phyloP scores from a whole-genome alignment of 257 asterid species.

The Asclepias syriaca region DNA sequence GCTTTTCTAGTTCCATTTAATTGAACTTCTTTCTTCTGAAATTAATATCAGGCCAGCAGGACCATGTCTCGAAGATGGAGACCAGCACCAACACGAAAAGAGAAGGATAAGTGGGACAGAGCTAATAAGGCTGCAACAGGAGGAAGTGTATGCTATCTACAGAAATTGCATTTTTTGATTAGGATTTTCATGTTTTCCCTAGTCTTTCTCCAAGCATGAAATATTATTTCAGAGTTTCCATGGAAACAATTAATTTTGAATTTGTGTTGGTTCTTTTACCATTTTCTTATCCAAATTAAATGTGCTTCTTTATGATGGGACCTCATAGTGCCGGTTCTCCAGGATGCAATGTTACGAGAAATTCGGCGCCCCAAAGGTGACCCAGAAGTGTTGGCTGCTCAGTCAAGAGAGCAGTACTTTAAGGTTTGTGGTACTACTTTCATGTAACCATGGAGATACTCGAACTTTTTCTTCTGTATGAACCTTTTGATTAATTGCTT shows the following conservation, averaged over 20 bases:
- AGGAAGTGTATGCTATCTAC: constrained; percentile 63
- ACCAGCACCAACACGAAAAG: constrained; percentile 92
- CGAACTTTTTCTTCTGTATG: constrained; percentile 2
- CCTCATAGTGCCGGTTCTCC: constrained; percentile 5
- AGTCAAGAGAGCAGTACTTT: constrained; percentile 72
- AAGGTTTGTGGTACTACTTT: constrained; percentile 39
- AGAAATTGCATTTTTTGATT: neutral
- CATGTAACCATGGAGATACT: neutral
- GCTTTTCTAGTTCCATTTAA: constrained; percentile 5
- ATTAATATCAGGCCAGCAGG: constrained; percentile 36
- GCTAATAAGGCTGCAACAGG: constrained; percentile 90
- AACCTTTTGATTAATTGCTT: constrained; percentile 4
- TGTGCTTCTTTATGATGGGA: neutral
- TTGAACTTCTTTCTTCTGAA: neutral
- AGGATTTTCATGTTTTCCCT: constrained; percentile 1
- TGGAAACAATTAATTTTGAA: constrained; percentile 9
- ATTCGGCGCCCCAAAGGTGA: constrained; percentile 61
- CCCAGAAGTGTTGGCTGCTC: constrained; percentile 78
- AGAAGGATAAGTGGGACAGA: constrained; percentile 90
- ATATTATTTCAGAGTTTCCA: constrained; percentile 1
- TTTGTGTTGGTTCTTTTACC: neutral
- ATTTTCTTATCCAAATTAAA: neutral
- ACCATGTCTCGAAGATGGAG: constrained; percentile 59
- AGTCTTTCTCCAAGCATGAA: constrained; percentile 4
- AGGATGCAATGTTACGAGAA: constrained; percentile 88